Percentiles rank a stretch among this genome's conserved stretches.
These are phyloP conservation scores for Leccinum arenicola DNA, from an alignment of 768 basidiomycete species.

Conservation along the genomic window DNA sequence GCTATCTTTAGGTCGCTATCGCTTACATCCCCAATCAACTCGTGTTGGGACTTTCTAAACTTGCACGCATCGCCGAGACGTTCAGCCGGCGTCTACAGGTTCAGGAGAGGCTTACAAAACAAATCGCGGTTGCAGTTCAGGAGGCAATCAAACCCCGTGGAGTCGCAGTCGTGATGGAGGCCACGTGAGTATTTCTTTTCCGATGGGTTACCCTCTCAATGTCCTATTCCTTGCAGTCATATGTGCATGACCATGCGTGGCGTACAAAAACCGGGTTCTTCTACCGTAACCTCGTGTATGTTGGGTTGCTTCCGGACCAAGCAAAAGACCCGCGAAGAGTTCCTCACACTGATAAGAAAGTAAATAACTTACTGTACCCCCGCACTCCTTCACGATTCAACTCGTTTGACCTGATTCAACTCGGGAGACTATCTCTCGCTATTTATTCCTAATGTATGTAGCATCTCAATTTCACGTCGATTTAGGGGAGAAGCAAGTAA, in stretches of 20 bases:
- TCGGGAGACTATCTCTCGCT: slow-evolving; percentile 23
- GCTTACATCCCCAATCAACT: slow-evolving; percentile 96
- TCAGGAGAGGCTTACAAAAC: slow-evolving; percentile 95
- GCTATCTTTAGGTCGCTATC: slow-evolving; percentile 76
- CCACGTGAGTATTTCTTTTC: slow-evolving; percentile 64
- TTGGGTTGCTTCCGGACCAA: slow-evolving; percentile 97
- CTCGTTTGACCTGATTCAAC: slow-evolving; percentile 40
- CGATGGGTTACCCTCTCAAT: slow-evolving; percentile 10
- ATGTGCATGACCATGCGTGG: slow-evolving; percentile 99
- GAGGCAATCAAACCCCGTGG: slow-evolving; percentile 97
- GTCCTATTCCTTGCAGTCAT: slow-evolving; percentile 51
- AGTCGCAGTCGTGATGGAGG: slow-evolving; percentile 99
- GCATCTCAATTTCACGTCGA: slow-evolving; percentile 8
- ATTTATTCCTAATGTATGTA: slow-evolving; percentile 25
- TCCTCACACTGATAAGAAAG: slow-evolving; percentile 78
- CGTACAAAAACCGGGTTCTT: slow-evolving; percentile 95
- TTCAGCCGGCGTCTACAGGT: slow-evolving; percentile 95
- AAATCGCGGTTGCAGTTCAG: slow-evolving; percentile 96
- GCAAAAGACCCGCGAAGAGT: slow-evolving; percentile 98
- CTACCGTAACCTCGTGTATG: slow-evolving; percentile 97
- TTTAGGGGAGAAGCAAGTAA: slow-evolving; percentile 16
- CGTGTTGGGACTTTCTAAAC: slow-evolving; percentile 92
- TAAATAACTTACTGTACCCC: slow-evolving; percentile 5
- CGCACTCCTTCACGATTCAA: slow-evolving; percentile 41
- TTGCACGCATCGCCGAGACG: slow-evolving; percentile 95